phyloP scores from a whole-genome alignment of 176 grass and related monocot genomes.

The Hsuehochloa calcarea region DNA sequence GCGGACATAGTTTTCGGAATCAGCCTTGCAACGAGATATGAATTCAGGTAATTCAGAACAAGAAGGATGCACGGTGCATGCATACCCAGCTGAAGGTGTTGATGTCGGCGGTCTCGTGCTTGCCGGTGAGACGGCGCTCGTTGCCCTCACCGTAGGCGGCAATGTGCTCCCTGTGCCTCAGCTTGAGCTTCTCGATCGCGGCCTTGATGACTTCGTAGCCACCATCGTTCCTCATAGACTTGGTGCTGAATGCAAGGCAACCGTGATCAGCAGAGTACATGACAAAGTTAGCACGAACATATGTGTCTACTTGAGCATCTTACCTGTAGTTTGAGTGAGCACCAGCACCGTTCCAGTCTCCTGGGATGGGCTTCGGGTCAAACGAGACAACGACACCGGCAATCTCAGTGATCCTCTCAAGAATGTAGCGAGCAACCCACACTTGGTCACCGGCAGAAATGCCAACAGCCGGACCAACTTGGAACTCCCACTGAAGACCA shows the following conservation, averaged over 20 bases:
- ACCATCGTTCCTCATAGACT: slow-evolving; percentile 92
- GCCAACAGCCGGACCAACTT: slow-evolving; percentile 84
- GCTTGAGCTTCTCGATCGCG: slow-evolving; percentile 72
- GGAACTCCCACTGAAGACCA: slow-evolving; percentile 87
- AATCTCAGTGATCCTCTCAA: slow-evolving; percentile 98
- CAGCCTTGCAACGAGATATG: background rate
- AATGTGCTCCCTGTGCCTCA: slow-evolving; percentile 84
- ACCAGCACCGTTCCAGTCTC: slow-evolving; percentile 98
- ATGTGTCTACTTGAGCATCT: background rate
- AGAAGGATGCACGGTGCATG: background rate
- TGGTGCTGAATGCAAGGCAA: slow-evolving; percentile 55
- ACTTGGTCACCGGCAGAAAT: slow-evolving; percentile 79
- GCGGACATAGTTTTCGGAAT: background rate
- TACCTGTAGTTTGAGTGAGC: slow-evolving; percentile 94
- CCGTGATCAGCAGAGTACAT: background rate
- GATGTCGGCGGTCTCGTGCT: slow-evolving; percentile 94
- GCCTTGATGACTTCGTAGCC: slow-evolving; percentile 82
- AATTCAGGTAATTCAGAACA: background rate
- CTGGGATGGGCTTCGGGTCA: slow-evolving; percentile 92
- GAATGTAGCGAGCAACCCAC: slow-evolving; percentile 94
- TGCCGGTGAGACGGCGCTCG: slow-evolving; percentile 89
- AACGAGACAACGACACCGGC: slow-evolving; percentile 87
- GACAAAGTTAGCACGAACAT: background rate
- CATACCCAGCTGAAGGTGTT: slow-evolving; percentile 94
- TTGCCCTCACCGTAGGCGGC: slow-evolving; percentile 93